These are phyloP conservation scores for Maudiozyma turicensis DNA, from an alignment of 805 yeast genomes.

Conservation along the genomic window DNA sequence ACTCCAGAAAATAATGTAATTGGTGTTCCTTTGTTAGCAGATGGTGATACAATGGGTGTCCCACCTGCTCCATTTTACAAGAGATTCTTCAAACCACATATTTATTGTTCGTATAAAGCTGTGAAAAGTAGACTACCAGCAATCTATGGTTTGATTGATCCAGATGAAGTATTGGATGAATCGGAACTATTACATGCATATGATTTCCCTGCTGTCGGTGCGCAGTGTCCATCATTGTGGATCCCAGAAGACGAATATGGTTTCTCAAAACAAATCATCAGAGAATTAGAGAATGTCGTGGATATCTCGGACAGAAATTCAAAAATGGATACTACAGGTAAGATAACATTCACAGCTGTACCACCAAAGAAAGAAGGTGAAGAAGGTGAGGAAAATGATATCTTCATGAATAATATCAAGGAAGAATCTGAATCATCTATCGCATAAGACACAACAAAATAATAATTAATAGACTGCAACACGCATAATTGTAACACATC, in stretches of 20 bases:
- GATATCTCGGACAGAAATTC: constrained; percentile 63
- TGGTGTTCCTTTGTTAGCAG: constrained; percentile 58
- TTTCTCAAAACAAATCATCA: constrained; percentile 52
- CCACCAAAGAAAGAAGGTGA: constrained; percentile 34
- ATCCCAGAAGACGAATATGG: constrained; percentile 87
- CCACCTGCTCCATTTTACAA: constrained; percentile 34
- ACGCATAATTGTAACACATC: not conserved
- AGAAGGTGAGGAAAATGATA: not conserved
- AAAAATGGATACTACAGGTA: constrained; percentile 41
- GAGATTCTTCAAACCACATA: constrained; percentile 47
- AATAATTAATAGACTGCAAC: not conserved
- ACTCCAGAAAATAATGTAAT: constrained; percentile 18
- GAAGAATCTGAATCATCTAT: constrained; percentile 10
- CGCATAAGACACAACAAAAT: not conserved
- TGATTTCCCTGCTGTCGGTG: constrained; percentile 63
- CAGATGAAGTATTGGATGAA: constrained; percentile 32
- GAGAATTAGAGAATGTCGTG: constrained; percentile 44
- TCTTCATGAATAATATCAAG: constrained; percentile 3
- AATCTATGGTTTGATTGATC: constrained; percentile 41
- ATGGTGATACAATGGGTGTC: constrained; percentile 35
- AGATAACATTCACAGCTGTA: constrained; percentile 38
- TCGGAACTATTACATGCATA: constrained; percentile 50
- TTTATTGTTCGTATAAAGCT: constrained; percentile 41
- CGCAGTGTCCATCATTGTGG: constrained; percentile 74
- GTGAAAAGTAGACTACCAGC: constrained; percentile 48